Conservation (phyloP, 108 stramenopile genomes). For the Skeletonema costatum region DNA sequence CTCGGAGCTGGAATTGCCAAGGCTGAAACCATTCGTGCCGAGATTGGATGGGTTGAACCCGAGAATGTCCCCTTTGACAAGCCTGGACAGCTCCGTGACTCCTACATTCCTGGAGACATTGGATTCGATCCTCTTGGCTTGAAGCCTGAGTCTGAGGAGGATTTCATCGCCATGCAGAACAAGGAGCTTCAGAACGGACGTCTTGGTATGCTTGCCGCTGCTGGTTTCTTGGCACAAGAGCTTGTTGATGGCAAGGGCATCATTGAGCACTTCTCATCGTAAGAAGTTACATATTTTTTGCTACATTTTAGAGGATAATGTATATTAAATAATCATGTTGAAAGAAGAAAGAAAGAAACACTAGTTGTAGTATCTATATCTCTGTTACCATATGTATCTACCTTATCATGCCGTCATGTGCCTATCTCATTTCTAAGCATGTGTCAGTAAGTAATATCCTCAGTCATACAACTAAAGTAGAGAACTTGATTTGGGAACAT, state of each 20-base stretch:
- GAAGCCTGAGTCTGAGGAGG: conserved; percentile 62
- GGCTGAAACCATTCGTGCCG: conserved; percentile 55
- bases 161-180: conserved; percentile 65
- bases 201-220: conserved; percentile 80
- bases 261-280: conserved; percentile 37
- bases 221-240: conserved; percentile 82
- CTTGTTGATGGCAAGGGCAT: conserved; percentile 70
- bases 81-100: conserved; percentile 59
- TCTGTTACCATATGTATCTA: too few species aligned
- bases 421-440: too few species aligned
- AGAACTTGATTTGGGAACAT: too few species aligned
- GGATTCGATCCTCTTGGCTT: conserved; percentile 87
- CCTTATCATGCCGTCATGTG: too few species aligned
- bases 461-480: too few species aligned
- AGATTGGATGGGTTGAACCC: conserved; percentile 43
- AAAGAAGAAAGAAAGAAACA: not conserved
- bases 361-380: too few species aligned
- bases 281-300: not conserved
- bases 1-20: conserved; percentile 28
- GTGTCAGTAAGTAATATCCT: too few species aligned
- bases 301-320: not conserved
- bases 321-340: not conserved
- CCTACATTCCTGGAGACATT: conserved; percentile 79
- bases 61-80: conserved; percentile 46
- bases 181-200: conserved; percentile 92